Evolutionary conservation across 2,329 filamentous ascomycete species (phyloP), one percentile per base, ranked within the genome.

Genomic region (Exophiala mesophila): DNA sequence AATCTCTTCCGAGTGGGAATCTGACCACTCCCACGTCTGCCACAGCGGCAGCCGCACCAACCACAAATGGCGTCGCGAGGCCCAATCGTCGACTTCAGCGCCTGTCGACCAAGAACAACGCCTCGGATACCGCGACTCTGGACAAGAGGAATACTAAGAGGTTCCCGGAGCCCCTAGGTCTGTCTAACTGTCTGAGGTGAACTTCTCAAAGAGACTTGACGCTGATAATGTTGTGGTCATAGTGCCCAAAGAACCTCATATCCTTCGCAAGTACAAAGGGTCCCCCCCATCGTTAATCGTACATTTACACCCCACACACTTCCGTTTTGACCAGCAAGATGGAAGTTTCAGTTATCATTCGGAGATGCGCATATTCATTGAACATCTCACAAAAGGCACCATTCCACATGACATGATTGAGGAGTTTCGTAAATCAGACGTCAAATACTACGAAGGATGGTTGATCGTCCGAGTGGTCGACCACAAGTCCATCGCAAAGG

Each of bases 391-490:
- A 52, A 71, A 70, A 30, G 78, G 83, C 43, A 94, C 87, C 0
- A 73, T 98, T 24, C 92, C 92, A 1, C 88, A 96, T 63, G 88
- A 96, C 55, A 79, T 97, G 60, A 69, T 97, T 8, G 80, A 84
- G 35, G 83, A 90, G 54, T 78, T 98, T 41, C 74, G 81, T 19
- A 74, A 79, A 35, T 72, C 73, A 13, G 79, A 80, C 15, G 83
- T 95, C 10, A 74, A 76, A 7, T 97, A 95, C 60, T 98, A 97
- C 61, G 89, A 97, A 63, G 88, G 78, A 21, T 95, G 90, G 59
- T 75, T 98, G 44, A 97, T 98, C 54, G 88, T 98, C 24, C 83
- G 94, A 63, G 72, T 97, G n/a, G 78, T 94, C 57, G 87, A 97
- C 61, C 86, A 95, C 68, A 86, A 85, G 57, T 80, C 83, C 1